Evolutionary conservation across 2,329 filamentous ascomycete genomes (phyloP).

Genomic region (Colletotrichum eleusines): DNA sequence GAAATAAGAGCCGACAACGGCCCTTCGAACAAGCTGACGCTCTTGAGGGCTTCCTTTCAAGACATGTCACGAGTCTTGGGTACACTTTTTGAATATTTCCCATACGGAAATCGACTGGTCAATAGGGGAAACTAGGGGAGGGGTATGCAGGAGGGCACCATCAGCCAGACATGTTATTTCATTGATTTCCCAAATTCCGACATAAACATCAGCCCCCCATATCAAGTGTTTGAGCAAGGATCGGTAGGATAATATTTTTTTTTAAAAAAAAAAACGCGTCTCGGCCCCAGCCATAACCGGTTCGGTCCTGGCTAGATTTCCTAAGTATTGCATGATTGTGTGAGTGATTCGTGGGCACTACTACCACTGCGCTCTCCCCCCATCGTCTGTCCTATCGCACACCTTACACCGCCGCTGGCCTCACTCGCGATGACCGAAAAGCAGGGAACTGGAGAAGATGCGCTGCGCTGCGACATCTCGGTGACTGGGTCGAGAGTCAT

Average conservation of each 20-base stretch:
- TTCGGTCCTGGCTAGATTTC: too few relatives aligned
- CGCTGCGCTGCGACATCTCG: slow-evolving; percentile 6
- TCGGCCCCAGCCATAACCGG: not conserved
- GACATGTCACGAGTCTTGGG: not conserved
- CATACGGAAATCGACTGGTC: too few relatives aligned
- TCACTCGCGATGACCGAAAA: not conserved
- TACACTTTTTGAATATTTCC: not conserved
- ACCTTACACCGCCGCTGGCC: not conserved
- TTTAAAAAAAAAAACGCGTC: not conserved
- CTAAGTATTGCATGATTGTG: too few relatives aligned
- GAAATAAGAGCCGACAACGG: not conserved
- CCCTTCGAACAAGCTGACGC: not conserved
- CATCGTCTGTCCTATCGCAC: not conserved
- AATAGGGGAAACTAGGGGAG: too few relatives aligned
- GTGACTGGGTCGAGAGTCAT: slow-evolving; percentile 13
- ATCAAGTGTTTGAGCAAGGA: not conserved
- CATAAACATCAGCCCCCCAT: not conserved
- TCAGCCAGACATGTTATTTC: not conserved
- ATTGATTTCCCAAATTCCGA: not conserved
- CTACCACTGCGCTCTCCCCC: not conserved
- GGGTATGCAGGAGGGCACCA: not conserved
- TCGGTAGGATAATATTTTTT: not conserved
- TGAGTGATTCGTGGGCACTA: not conserved
- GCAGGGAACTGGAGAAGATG: not conserved
- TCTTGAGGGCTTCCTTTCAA: not conserved